Conservation (phyloP, 2,329 filamentous ascomycete species). For the Fusarium decemcellulare region DNA sequence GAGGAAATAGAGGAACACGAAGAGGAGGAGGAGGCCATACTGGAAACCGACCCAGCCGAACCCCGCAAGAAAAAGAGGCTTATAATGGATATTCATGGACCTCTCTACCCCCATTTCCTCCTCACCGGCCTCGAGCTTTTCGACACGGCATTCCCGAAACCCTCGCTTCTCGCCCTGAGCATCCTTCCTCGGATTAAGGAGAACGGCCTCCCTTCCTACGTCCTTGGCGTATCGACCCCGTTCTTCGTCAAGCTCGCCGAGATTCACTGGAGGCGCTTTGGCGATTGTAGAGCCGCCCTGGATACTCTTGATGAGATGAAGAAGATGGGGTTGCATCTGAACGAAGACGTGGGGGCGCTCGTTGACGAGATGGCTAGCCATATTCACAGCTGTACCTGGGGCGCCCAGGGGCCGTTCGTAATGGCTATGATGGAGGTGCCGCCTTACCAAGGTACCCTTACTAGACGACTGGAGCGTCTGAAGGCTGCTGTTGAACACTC, state of each 20-base stretch:
- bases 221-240: slow-evolving; percentile 77
- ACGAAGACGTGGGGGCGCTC: slow-evolving; percentile 53
- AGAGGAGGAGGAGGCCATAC: slow-evolving; percentile 24
- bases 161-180: slow-evolving; percentile 72
- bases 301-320: slow-evolving; percentile 76
- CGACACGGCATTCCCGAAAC: slow-evolving; percentile 67
- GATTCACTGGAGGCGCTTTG: slow-evolving; percentile 72
- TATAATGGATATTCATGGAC: slow-evolving; percentile 71
- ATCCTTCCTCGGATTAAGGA: slow-evolving; percentile 77
- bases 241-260: slow-evolving; percentile 78
- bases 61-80: slow-evolving; percentile 47
- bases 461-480: slow-evolving; percentile 40
- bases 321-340: slow-evolving; percentile 71
- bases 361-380: slow-evolving; percentile 51
- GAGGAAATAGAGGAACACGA: not conserved
- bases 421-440: slow-evolving; percentile 56
- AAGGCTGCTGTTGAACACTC: slow-evolving; percentile 16
- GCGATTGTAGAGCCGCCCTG: slow-evolving; percentile 69
- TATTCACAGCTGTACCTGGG: slow-evolving; percentile 53
- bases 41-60: slow-evolving; percentile 13
- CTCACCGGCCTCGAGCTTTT: slow-evolving; percentile 70
- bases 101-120: slow-evolving; percentile 75
- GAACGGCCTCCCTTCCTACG: slow-evolving; percentile 78
- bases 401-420: slow-evolving; percentile 55
- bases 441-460: slow-evolving; percentile 50